Evolutionary conservation across 2,329 filamentous ascomycete species (phyloP).

Genomic region (Nemania bipapillata): DNA sequence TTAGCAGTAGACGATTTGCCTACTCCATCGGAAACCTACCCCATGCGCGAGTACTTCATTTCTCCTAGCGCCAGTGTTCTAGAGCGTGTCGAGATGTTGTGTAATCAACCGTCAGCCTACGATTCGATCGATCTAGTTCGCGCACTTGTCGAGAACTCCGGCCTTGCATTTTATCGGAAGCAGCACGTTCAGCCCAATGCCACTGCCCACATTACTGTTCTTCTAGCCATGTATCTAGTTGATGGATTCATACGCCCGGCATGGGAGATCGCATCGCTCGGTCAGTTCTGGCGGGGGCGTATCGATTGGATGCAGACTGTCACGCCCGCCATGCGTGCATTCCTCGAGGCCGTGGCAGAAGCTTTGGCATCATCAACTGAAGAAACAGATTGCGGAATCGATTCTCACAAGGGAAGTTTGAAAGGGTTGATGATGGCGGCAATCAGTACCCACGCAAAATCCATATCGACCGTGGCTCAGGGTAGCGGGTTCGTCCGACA

Average conservation of each 20-base stretch:
- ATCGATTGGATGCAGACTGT: conserved; percentile 39
- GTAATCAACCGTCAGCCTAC: too few species aligned
- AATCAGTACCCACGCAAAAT: conserved; percentile 9
- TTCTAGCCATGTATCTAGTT: conserved; percentile 31
- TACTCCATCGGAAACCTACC: too few species aligned
- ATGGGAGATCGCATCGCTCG: conserved; percentile 35
- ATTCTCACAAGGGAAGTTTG: too few species aligned
- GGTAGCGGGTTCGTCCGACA: conserved; percentile 28
- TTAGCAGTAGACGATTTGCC: too few species aligned
- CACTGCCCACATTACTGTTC: conserved; percentile 29
- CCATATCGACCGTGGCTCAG: conserved; percentile 11
- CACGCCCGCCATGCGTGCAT: conserved; percentile 23
- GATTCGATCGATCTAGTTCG: too few species aligned
- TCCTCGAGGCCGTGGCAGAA: conserved; percentile 26
- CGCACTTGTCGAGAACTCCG: too few species aligned
- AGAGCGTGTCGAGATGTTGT: too few species aligned
- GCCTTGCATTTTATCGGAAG: too few species aligned
- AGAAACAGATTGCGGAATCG: too few species aligned
- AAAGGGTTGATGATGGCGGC: conserved; percentile 7
- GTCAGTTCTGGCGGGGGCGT: conserved; percentile 26
- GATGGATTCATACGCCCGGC: conserved; percentile 33
- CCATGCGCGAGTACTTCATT: too few species aligned
- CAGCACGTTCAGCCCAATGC: conserved; percentile 21
- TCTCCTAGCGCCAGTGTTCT: too few species aligned
- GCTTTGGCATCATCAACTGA: too few species aligned